phyloP scores from a whole-genome alignment of 1,284 basidiomycete species.

The Melampsora larici-populina region DNA sequence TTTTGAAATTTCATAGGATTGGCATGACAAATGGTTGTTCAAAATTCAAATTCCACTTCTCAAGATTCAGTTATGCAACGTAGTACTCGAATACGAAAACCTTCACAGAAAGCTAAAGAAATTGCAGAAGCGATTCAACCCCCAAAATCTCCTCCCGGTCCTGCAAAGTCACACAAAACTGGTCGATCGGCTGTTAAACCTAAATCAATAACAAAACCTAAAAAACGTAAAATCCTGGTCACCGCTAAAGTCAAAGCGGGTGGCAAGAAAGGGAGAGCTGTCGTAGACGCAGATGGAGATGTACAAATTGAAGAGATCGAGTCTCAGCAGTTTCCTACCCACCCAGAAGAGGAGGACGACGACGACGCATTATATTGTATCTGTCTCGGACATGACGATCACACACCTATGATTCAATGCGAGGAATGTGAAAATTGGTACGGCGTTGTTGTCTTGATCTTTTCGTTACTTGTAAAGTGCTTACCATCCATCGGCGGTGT shows the following conservation, averaged over 20 bases:
- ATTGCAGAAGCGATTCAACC: slow-evolving; percentile 33
- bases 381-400: slow-evolving; percentile 60
- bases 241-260: slow-evolving; percentile 38
- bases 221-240: background rate
- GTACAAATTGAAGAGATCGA: slow-evolving; percentile 32
- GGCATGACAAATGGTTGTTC: background rate
- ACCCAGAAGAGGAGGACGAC: slow-evolving; percentile 9
- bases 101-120: slow-evolving; percentile 40
- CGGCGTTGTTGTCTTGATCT: slow-evolving; percentile 49
- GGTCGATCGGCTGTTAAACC: slow-evolving; percentile 10
- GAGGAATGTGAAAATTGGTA: slow-evolving; percentile 70
- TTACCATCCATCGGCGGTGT: background rate
- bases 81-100: slow-evolving; percentile 40
- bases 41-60: background rate
- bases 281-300: slow-evolving; percentile 26
- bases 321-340: background rate
- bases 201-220: background rate
- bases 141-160: background rate
- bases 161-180: slow-evolving; percentile 2
- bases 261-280: slow-evolving; percentile 27
- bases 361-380: slow-evolving; percentile 33
- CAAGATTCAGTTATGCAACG: slow-evolving; percentile 19
- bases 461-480: background rate
- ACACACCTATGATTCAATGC: slow-evolving; percentile 73
- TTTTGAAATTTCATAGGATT: no score